A percentile compares a stretch with the other conserved stretches of the same genome.
Evolutionary conservation across 306 rosid genomes (phyloP).

Genomic region (Delonix regia): DNA sequence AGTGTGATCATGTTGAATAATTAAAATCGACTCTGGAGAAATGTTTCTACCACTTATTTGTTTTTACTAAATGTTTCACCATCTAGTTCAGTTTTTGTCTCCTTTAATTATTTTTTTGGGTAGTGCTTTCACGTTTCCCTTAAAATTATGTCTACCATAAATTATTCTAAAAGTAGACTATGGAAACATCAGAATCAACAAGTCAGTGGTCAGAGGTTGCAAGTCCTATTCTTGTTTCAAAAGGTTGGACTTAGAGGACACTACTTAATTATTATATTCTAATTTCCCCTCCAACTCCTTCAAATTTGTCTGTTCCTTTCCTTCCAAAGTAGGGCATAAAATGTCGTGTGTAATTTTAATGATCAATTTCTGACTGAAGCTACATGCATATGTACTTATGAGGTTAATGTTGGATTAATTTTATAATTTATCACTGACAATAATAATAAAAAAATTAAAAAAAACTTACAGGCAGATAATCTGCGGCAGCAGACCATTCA

Average conservation of each 20-base stretch:
- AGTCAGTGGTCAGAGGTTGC: conserved; percentile 22
- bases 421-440: background rate
- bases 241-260: conserved; percentile 32
- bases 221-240: conserved; percentile 29
- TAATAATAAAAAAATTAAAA: background rate
- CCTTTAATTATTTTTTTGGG: background rate
- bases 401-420: background rate
- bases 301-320: background rate
- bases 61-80: background rate
- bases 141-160: background rate
- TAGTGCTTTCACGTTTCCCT: background rate
- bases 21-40: conserved; percentile 32
- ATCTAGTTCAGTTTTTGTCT: background rate
- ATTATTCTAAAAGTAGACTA: conserved; percentile 30
- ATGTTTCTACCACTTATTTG: background rate
- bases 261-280: background rate
- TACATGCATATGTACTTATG: background rate
- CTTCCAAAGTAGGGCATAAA: background rate
- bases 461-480: conserved; percentile 74
- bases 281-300: conserved; percentile 5
- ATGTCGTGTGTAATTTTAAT: background rate
- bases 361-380: background rate
- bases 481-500: conserved; percentile 80
- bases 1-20: conserved; percentile 26
- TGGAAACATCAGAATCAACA: background rate